phyloP scores from a whole-genome alignment of 257 asterid genomes.

The Capsicum rhomboideum region DNA sequence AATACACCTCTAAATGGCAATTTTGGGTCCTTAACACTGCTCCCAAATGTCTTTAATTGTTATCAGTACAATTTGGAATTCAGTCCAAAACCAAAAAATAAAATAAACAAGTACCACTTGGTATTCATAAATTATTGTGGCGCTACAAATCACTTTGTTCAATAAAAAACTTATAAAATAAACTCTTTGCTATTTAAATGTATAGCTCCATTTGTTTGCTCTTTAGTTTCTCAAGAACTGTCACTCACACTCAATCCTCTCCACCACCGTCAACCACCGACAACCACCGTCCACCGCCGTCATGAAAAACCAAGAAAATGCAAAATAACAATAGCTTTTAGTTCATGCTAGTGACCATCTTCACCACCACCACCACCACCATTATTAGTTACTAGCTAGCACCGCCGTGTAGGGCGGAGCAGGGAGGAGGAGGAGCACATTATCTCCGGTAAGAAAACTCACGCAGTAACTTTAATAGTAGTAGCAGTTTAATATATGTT shows the following conservation, averaged over 20 bases:
- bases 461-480: neutral
- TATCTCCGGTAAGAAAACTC: constrained; percentile 18
- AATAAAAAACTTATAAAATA: neutral
- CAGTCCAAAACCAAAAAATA: neutral
- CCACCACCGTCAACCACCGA: neutral
- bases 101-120: neutral
- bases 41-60: neutral
- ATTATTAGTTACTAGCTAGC: constrained; percentile 2
- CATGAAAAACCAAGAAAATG: constrained; percentile 1
- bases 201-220: constrained; percentile 9
- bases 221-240: constrained; percentile 21
- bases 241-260: constrained; percentile 27
- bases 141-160: constrained; percentile 32
- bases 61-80: neutral
- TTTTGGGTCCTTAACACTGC: neutral
- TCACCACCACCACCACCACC: constrained; percentile 11
- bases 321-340: neutral
- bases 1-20: neutral
- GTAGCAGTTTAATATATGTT: neutral
- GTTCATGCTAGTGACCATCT: neutral
- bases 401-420: constrained; percentile 37
- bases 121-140: constrained; percentile 9
- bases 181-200: constrained; percentile 17
- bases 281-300: neutral
- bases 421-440: constrained; percentile 11